phyloP scores from a whole-genome alignment of 2,329 filamentous ascomycete genomes.

The Scopulariopsis brevicaulis region DNA sequence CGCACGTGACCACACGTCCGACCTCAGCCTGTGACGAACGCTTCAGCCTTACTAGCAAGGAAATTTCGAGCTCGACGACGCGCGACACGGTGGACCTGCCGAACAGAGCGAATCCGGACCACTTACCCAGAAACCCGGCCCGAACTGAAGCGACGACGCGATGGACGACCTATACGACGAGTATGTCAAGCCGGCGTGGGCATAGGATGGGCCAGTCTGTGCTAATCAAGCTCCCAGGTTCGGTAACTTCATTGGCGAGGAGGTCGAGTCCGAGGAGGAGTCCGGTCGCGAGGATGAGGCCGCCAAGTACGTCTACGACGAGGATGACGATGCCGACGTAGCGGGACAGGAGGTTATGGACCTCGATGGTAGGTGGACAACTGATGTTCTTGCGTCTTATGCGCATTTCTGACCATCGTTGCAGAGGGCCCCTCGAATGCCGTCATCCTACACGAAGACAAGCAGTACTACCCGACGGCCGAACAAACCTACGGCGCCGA shows the following conservation, averaged over 20 bases:
- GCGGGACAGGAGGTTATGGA: conserved; percentile 86
- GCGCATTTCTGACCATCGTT: neutral
- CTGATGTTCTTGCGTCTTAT: neutral
- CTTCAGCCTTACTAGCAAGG: neutral
- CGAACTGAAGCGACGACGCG: conserved; percentile 10
- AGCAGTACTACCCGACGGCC: conserved; percentile 98
- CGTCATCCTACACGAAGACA: conserved; percentile 96
- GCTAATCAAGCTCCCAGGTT: conserved; percentile 46
- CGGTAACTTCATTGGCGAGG: conserved; percentile 96
- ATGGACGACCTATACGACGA: conserved; percentile 99
- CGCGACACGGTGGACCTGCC: conserved; percentile 6
- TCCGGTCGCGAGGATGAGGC: conserved; percentile 66
- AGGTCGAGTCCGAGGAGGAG: conserved; percentile 72
- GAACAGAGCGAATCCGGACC: conserved; percentile 6
- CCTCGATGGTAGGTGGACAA: conserved; percentile 53
- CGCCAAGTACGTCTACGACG: conserved; percentile 70
- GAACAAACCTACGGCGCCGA: conserved; percentile 89
- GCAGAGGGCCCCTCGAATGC: conserved; percentile 82
- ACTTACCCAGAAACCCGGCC: neutral
- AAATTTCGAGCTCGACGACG: conserved; percentile 5
- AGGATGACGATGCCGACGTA: conserved; percentile 52
- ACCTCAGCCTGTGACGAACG: neutral
- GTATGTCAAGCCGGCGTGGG: conserved; percentile 31
- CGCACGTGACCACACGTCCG: conserved; percentile 5
- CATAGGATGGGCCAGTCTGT: neutral